phyloP scores from a whole-genome alignment of 768 basidiomycete genomes.

The Lactifluus pinguis region DNA sequence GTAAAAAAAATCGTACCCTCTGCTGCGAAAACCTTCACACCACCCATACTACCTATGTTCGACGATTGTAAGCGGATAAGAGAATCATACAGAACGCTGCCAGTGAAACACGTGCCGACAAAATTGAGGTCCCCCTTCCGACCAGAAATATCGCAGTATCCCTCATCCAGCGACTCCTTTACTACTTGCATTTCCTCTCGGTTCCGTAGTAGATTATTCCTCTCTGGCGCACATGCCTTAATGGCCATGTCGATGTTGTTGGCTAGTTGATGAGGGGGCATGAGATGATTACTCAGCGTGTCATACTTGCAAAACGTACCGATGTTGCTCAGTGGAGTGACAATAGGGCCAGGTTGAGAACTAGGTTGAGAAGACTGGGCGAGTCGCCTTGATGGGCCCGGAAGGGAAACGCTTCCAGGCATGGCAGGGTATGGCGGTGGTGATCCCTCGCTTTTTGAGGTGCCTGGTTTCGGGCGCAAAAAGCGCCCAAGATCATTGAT shows the following conservation, averaged over 20 bases:
- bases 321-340: slow-evolving; percentile 38
- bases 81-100: not conserved
- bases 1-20: slow-evolving; percentile 6
- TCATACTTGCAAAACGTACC: slow-evolving; percentile 22
- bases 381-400: not conserved
- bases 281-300: not conserved
- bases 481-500: not conserved
- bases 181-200: slow-evolving; percentile 60
- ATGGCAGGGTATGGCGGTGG: not conserved
- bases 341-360: slow-evolving; percentile 17
- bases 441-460: not conserved
- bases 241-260: slow-evolving; percentile 40
- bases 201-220: slow-evolving; percentile 50
- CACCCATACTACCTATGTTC: slow-evolving; percentile 3
- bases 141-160: slow-evolving; percentile 75
- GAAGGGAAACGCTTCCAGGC: not conserved
- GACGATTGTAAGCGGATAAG: not conserved
- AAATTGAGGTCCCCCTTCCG: slow-evolving; percentile 48
- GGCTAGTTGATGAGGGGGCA: slow-evolving; percentile 2
- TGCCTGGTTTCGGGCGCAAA: not conserved
- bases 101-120: slow-evolving; percentile 38
- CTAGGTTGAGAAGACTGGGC: not conserved
- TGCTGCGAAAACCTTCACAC: not conserved
- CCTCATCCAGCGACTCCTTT: slow-evolving; percentile 67
- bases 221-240: slow-evolving; percentile 67